Evolutionary conservation across 2,329 filamentous ascomycete genomes (phyloP).

Genomic region (Aureobasidium sp.): DNA sequence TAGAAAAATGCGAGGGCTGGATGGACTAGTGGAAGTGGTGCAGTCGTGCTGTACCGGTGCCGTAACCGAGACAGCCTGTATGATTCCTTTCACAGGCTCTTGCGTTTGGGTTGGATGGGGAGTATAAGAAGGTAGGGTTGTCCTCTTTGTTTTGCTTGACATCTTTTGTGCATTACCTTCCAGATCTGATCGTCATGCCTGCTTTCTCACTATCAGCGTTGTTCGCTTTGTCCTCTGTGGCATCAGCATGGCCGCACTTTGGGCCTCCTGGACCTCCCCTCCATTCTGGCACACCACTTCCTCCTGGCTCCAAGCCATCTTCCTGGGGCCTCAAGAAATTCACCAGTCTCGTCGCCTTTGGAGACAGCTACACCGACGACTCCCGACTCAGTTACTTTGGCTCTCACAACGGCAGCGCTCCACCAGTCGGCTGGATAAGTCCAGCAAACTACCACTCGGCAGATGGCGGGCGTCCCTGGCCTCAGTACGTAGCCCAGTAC

Average conservation of each 20-base stretch:
- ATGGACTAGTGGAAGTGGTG: neutral
- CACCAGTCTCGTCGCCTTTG: slow-evolving; percentile 58
- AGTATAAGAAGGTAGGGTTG: neutral
- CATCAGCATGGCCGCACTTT: slow-evolving; percentile 9
- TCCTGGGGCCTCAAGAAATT: slow-evolving; percentile 41
- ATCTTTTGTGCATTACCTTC: too few species aligned
- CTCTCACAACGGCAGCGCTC: slow-evolving; percentile 47
- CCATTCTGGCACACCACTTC: neutral
- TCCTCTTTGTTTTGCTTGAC: neutral
- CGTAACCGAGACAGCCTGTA: slow-evolving; percentile 4
- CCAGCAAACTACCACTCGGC: slow-evolving; percentile 42
- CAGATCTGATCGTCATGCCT: neutral
- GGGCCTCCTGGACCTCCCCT: neutral
- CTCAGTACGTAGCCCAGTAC: slow-evolving; percentile 54
- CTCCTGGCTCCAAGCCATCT: neutral
- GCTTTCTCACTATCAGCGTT: neutral
- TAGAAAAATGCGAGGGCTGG: neutral
- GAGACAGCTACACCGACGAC: slow-evolving; percentile 71
- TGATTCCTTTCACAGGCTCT: neutral
- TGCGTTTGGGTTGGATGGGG: neutral
- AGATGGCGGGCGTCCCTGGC: slow-evolving; percentile 60
- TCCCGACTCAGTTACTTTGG: slow-evolving; percentile 56
- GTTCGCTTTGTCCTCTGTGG: neutral
- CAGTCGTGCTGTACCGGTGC: neutral
- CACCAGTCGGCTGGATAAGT: slow-evolving; percentile 51